A percentile compares a stretch with the other conserved stretches of the same genome.
phyloP scores from a whole-genome alignment of 768 basidiomycete genomes.

The Boletus vermiculosoides region DNA sequence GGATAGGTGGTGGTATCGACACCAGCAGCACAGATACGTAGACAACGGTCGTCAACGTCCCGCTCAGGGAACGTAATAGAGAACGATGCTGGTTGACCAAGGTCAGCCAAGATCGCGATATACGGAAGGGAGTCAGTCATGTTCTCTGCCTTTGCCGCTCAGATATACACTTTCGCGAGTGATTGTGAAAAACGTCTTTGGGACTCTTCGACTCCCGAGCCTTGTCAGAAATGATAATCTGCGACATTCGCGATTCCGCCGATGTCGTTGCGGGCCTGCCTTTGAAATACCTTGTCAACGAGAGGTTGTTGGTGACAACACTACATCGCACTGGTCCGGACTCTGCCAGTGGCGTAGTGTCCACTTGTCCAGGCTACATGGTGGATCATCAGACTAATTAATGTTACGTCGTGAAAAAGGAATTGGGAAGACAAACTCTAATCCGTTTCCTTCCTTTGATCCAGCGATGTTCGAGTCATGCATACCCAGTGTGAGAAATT shows the following conservation, averaged over 20 bases:
- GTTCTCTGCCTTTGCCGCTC: background rate
- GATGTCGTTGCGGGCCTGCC: background rate
- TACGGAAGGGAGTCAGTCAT: background rate
- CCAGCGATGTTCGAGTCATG: background rate
- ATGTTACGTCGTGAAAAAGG: background rate
- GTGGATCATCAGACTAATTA: background rate
- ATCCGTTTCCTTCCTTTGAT: background rate
- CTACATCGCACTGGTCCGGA: background rate
- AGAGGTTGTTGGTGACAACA: conserved; percentile 14
- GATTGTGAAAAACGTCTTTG: background rate
- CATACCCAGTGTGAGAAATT: background rate
- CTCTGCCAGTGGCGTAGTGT: no score
- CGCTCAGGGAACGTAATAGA: conserved; percentile 1
- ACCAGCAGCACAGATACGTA: conserved; percentile 13
- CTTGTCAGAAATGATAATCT: conserved; percentile 24
- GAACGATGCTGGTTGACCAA: background rate
- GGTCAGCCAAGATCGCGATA: conserved; percentile 12
- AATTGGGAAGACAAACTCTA: background rate
- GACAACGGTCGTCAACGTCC: background rate
- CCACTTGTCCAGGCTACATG: background rate
- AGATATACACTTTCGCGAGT: background rate
- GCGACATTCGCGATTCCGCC: conserved; percentile 7
- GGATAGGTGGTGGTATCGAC: conserved; percentile 3
- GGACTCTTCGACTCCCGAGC: background rate
- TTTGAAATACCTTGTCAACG: conserved; percentile 19